Conservation (phyloP, 345 rosid genomes). For the Chamaenerion angustifolium region DNA sequence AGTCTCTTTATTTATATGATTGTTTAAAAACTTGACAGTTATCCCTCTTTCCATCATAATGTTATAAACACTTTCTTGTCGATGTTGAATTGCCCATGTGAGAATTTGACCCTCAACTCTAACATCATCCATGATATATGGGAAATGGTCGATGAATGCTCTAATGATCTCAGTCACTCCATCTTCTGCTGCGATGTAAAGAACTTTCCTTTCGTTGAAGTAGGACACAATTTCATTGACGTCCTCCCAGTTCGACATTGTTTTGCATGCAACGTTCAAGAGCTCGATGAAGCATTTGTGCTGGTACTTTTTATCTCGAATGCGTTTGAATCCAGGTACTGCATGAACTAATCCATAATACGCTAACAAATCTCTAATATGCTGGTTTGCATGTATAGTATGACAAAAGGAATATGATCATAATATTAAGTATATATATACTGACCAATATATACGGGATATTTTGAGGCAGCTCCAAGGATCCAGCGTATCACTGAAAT, state of each 20-base stretch:
- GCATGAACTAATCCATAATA: too few species aligned
- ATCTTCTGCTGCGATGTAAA: background rate
- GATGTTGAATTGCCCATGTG: background rate
- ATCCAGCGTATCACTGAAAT: too few species aligned
- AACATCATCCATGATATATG: background rate
- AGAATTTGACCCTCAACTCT: background rate
- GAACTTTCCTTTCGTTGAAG: background rate
- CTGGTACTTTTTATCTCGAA: background rate
- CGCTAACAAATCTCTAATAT: too few species aligned
- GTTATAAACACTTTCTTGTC: conserved; percentile 1
- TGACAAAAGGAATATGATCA: background rate
- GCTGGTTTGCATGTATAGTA: background rate
- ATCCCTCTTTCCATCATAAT: background rate
- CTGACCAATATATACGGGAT: too few species aligned
- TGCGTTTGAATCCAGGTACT: background rate
- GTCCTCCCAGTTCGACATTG: background rate
- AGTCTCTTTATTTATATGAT: fast-evolving
- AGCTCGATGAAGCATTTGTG: background rate
- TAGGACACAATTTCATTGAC: background rate
- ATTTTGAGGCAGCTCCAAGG: too few species aligned
- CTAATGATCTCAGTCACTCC: conserved; percentile 1
- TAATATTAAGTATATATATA: background rate
- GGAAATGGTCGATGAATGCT: background rate
- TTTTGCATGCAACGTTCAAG: background rate
- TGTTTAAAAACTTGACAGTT: background rate